Evolutionary conservation across 495 filamentous ascomycete species (phyloP).

Genomic region (Thermothielavioides terrestris): DNA sequence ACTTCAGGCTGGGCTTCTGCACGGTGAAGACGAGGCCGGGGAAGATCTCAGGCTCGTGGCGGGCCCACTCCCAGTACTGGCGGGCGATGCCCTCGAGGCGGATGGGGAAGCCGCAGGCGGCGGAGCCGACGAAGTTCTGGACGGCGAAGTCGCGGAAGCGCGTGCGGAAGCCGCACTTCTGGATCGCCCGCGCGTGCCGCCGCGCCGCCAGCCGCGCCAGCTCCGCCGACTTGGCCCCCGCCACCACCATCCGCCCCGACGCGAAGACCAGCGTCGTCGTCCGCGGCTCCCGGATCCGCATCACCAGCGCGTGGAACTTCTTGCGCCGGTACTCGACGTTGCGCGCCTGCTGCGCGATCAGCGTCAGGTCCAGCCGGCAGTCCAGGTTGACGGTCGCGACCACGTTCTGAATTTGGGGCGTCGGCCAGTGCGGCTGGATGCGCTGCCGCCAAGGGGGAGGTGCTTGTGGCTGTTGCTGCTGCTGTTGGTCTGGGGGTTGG

Average conservation of each 20-base stretch:
- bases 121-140: constrained; percentile 93
- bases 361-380: constrained; percentile 89
- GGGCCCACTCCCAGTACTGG: constrained; percentile 43
- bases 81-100: constrained; percentile 82
- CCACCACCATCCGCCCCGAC: constrained; percentile 96
- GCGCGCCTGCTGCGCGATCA: constrained; percentile 86
- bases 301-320: constrained; percentile 96
- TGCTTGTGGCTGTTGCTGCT: background rate
- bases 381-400: constrained; percentile 95
- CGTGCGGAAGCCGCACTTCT: constrained; percentile 93
- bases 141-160: constrained; percentile 98
- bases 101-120: constrained; percentile 92
- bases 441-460: background rate
- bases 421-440: constrained; percentile 14
- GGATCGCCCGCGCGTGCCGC: constrained; percentile 93
- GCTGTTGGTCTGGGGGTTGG: background rate
- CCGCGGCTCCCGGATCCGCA: constrained; percentile 96
- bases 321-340: constrained; percentile 96
- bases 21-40: constrained; percentile 95
- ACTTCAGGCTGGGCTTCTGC: constrained; percentile 66
- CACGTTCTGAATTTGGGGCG: constrained; percentile 53
- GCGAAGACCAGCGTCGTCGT: constrained; percentile 94
- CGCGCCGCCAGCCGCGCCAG: constrained; percentile 87
- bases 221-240: constrained; percentile 89
- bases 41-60: constrained; percentile 93